A percentile compares a stretch with the other conserved stretches of the same genome.
These are phyloP conservation scores for Amaranthus palmeri DNA, from an alignment of 148 eudicot genomes.

Conservation along the genomic window DNA sequence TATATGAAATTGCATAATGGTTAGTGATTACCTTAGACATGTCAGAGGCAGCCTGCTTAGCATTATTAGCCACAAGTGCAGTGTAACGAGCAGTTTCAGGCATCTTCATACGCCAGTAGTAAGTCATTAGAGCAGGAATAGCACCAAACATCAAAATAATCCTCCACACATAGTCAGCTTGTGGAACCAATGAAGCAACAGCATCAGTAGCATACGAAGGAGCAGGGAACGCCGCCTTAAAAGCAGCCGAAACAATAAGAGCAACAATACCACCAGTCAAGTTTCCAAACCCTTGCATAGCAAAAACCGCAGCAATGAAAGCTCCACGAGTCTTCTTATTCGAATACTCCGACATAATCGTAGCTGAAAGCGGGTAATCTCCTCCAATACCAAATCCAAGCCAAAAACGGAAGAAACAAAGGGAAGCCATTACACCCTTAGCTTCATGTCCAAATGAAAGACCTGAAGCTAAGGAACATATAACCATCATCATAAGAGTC, in stretches of 20 bases:
- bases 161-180: conserved; percentile 70
- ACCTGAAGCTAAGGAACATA: conserved; percentile 46
- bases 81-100: conserved; percentile 74
- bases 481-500: conserved; percentile 46
- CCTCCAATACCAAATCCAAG: conserved; percentile 67
- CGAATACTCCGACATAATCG: conserved; percentile 63
- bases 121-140: conserved; percentile 47
- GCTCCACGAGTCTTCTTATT: conserved; percentile 62
- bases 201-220: conserved; percentile 22
- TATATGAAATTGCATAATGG: no score
- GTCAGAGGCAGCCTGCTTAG: conserved; percentile 61
- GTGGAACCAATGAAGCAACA: conserved; percentile 31
- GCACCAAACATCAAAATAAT: conserved; percentile 67
- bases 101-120: conserved; percentile 89
- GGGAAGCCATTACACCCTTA: conserved; percentile 36
- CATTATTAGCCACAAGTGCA: conserved; percentile 49
- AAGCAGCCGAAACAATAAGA: conserved; percentile 34
- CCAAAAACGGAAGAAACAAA: conserved; percentile 58
- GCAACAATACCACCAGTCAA: conserved; percentile 49
- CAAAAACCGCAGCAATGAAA: conserved; percentile 60
- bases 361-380: conserved; percentile 54
- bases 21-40: conserved; percentile 40
- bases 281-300: conserved; percentile 68
- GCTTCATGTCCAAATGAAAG: conserved; percentile 34
- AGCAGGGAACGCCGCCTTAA: conserved; percentile 34